Conservation (phyloP, 1,284 basidiomycete genomes). For the Polyporus tsugae region DNA sequence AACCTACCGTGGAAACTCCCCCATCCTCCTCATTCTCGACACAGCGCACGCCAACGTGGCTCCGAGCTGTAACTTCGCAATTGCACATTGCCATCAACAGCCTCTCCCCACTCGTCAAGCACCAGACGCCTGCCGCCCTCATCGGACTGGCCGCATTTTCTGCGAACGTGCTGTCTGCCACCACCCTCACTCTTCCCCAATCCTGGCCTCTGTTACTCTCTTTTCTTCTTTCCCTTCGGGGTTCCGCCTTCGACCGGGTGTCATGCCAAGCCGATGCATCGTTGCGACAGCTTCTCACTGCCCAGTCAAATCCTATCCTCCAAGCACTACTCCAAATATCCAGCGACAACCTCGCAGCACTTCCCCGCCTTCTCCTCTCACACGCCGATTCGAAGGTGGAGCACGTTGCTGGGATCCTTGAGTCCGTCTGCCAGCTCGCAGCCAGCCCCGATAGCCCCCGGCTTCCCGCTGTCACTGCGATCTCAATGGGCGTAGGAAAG, state of each 20-base stretch:
- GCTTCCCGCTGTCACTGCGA: conserved; percentile 44
- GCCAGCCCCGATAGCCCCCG: conserved; percentile 35
- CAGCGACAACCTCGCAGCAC: conserved; percentile 69
- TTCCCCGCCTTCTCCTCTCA: conserved; percentile 78
- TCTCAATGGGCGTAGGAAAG: conserved; percentile 65
- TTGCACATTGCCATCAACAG: conserved; percentile 73
- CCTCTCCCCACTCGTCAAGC: conserved; percentile 66
- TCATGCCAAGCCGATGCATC: conserved; percentile 54
- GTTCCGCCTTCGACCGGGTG: conserved; percentile 63
- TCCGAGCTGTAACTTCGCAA: conserved; percentile 71
- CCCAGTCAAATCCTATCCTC: conserved; percentile 54
- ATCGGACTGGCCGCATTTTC: conserved; percentile 65
- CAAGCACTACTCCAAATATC: conserved; percentile 63
- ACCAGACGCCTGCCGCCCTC: conserved; percentile 71
- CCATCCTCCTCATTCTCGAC: conserved; percentile 51
- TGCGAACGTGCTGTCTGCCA: conserved; percentile 57
- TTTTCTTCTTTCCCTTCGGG: conserved; percentile 70
- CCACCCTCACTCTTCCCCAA: conserved; percentile 68
- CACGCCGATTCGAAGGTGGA: conserved; percentile 77
- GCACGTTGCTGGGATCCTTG: conserved; percentile 71
- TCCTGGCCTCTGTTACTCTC: conserved; percentile 73
- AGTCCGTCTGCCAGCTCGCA: conserved; percentile 67
- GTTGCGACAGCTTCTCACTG: conserved; percentile 56
- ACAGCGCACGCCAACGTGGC: conserved; percentile 62
- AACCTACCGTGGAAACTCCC: conserved; percentile 25